Evolutionary conservation across 2,329 filamentous ascomycete genomes (phyloP), one percentile per base, ranked within the genome.

Genomic region (Macroventuria anomochaeta): DNA sequence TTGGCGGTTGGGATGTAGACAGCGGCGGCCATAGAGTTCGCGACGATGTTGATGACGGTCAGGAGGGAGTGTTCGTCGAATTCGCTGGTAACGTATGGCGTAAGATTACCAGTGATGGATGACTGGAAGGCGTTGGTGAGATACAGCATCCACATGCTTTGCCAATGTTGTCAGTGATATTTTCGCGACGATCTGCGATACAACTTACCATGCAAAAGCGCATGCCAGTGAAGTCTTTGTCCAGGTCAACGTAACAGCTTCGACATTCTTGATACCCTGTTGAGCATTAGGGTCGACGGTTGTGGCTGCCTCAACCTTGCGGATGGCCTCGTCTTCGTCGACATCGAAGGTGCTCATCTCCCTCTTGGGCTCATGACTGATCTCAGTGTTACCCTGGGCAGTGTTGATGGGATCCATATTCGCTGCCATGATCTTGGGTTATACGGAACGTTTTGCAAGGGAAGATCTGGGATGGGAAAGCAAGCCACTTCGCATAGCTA

Each of bases 101-200:
- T 58, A 8, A 69, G 52, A 37, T 75, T 76, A 48, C 66, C 67
- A 42, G 75, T 70, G 37, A 72, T 70, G 36, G 67, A 68, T 4
- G 76, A 61, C 56, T 77, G 68, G 41, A 78, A 64, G 15, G 72
- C 78, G 37, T 81, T 80, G 58, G 72, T 71, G 50, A 79, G 74
- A 28, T 75, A 76, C 43, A 76, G 71, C 17, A 77, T 53, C 59
- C 59, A 62, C 55, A 62, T 62, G 29, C 59, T 62, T 31, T 18
- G 34, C 11, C 10, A 29, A 8, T 13, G 25, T 17, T 34, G 40
- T 58, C 33, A 56, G 53, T 15, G 3, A n/a, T 7, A 2, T 7
- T 29, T 7, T 17, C 8, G 10, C 8, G 1, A 10, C 10, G 8
- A 26, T 12, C 6, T 4, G n/a, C 6, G 10, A 12, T 6, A 5